phyloP scores from a whole-genome alignment of 768 basidiomycete species.

The Lentinula guzmanii region DNA sequence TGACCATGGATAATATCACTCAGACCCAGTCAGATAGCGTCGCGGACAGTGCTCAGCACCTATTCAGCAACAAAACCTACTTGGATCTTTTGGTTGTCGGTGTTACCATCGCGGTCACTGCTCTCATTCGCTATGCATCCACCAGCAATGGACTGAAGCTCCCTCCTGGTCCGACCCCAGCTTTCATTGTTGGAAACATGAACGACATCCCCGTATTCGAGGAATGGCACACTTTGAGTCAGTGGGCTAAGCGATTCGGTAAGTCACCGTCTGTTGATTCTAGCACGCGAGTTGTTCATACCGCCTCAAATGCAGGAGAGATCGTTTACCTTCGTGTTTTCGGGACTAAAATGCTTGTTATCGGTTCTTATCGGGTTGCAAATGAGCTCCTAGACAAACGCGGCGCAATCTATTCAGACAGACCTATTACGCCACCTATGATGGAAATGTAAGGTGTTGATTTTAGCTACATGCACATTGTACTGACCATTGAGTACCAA shows the following conservation, averaged over 20 bases:
- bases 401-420: background rate
- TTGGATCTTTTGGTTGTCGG: background rate
- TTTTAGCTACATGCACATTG: too few relatives aligned
- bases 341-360: background rate
- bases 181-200: background rate
- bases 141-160: background rate
- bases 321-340: background rate
- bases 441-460: background rate
- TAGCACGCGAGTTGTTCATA: background rate
- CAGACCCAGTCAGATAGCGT: background rate
- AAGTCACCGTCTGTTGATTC: background rate
- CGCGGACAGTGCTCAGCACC: background rate
- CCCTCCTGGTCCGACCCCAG: background rate
- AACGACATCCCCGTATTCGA: background rate
- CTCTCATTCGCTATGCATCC: background rate
- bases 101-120: background rate
- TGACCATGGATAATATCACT: background rate
- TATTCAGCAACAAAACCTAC: background rate
- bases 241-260: background rate
- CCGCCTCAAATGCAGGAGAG: background rate
- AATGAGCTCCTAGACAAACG: background rate
- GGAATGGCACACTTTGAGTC: background rate
- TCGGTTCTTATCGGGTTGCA: background rate
- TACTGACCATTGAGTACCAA: background rate
- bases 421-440: background rate